Conservation (phyloP, 2,329 filamentous ascomycete species). For the Colletotrichum tanaceti region DNA sequence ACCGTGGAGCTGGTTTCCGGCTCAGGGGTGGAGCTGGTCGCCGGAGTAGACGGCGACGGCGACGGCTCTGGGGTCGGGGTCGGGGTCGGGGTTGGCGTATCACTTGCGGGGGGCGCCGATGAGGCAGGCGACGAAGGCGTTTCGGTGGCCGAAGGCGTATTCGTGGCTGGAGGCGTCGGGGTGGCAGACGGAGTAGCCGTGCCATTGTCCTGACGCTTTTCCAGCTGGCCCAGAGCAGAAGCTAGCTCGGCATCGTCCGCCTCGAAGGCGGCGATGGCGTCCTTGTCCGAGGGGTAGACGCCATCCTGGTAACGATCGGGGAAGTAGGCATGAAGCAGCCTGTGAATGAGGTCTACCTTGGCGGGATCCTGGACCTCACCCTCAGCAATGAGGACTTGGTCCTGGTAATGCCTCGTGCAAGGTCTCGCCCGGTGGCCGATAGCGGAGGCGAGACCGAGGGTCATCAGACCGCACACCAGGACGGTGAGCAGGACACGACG, state of each 20-base stretch:
- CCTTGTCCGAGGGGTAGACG: constrained; percentile 72
- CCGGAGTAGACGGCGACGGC: constrained; percentile 26
- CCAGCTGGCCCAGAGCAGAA: constrained; percentile 71
- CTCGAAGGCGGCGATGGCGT: constrained; percentile 72
- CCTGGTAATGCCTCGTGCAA: constrained; percentile 33
- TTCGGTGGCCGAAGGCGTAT: constrained; percentile 38
- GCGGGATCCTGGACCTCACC: constrained; percentile 47
- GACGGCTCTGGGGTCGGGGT: constrained; percentile 43
- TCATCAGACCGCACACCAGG: constrained; percentile 43
- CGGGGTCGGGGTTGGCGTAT: constrained; percentile 39
- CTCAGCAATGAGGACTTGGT: constrained; percentile 19
- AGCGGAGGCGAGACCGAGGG: constrained; percentile 43
- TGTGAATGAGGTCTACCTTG: constrained; percentile 71
- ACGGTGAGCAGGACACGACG: constrained; percentile 42
- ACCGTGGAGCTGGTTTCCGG: constrained; percentile 24
- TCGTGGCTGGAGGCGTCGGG: constrained; percentile 38
- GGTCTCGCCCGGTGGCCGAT: constrained; percentile 29
- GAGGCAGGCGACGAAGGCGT: constrained; percentile 31
- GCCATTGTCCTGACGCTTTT: constrained; percentile 65
- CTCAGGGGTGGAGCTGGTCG: constrained; percentile 34
- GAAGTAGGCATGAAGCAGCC: constrained; percentile 72
- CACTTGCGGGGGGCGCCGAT: constrained; percentile 16
- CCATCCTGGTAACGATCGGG: constrained; percentile 75
- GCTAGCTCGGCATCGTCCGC: constrained; percentile 71
- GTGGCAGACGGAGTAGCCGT: constrained; percentile 43